Conservation (phyloP, 306 rosid species). For the Coriaria nepalensis region DNA sequence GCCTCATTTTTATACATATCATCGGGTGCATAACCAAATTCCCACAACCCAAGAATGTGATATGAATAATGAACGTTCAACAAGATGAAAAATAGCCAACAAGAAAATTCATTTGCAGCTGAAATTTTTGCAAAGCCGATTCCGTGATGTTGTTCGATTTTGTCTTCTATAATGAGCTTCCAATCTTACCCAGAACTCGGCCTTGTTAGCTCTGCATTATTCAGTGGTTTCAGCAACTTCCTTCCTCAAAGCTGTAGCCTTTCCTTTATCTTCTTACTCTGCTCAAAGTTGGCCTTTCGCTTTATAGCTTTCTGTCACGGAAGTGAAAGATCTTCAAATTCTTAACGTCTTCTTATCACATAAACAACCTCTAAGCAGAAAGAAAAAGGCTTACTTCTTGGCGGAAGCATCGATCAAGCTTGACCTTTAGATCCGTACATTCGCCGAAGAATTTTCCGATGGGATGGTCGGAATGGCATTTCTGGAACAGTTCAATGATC, state of each 20-base stretch:
- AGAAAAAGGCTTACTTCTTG: conserved; percentile 48
- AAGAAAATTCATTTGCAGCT: no score
- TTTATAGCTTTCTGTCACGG: conserved; percentile 71
- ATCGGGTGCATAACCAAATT: no score
- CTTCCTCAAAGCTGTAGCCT: conserved; percentile 55
- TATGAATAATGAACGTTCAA: no score
- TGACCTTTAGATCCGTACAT: conserved; percentile 80
- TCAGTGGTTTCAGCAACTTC: conserved; percentile 39
- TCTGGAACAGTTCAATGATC: conserved; percentile 75
- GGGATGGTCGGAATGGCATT: conserved; percentile 78
- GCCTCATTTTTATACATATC: no score
- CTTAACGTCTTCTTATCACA: neutral
- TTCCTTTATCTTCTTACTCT: conserved; percentile 69
- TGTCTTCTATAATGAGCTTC: no score
- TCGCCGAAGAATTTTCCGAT: conserved; percentile 63
- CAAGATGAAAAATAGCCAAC: no score
- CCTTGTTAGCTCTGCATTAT: conserved; percentile 6
- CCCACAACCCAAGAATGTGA: no score
- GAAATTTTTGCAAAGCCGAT: no score
- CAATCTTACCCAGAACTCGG: no score
- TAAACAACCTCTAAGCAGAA: neutral
- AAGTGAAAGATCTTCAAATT: neutral
- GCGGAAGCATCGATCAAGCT: conserved; percentile 86
- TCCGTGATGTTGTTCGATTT: no score
- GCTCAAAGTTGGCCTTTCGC: conserved; percentile 87